phyloP scores from a whole-genome alignment of 1,139 yeast species.

The Suhomyces panamericanus region DNA sequence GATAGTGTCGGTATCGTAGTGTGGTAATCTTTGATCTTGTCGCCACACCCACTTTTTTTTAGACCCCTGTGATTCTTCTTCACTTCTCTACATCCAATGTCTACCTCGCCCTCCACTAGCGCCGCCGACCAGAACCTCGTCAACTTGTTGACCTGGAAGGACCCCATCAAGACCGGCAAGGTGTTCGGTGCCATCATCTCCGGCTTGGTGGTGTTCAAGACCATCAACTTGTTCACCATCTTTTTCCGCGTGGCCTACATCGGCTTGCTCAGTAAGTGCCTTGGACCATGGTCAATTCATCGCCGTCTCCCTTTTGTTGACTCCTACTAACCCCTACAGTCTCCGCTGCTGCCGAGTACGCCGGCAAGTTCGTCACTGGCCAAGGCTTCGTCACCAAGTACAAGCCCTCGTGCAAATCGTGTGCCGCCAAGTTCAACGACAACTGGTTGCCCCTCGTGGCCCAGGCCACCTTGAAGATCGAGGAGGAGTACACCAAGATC shows the following conservation, averaged over 20 bases:
- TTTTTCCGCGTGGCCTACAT: slow-evolving; percentile 56
- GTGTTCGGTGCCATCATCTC: slow-evolving; percentile 66
- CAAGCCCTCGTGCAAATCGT: slow-evolving; percentile 49
- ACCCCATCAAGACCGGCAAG: slow-evolving; percentile 77
- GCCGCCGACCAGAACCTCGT: slow-evolving; percentile 12
- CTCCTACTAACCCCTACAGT: slow-evolving; percentile 34
- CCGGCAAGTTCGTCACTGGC: slow-evolving; percentile 65
- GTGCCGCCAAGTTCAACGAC: slow-evolving; percentile 42
- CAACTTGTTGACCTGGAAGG: slow-evolving; percentile 72
- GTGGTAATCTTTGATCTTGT: slow-evolving; percentile 6
- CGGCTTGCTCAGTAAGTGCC: slow-evolving; percentile 47
- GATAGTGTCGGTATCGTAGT: slow-evolving; percentile 6
- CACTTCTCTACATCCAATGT: slow-evolving; percentile 3
- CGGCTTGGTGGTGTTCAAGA: slow-evolving; percentile 62
- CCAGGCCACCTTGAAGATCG: slow-evolving; percentile 41
- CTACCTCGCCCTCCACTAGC: slow-evolving; percentile 16
- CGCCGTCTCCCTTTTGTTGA: no score
- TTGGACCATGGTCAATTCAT: no score
- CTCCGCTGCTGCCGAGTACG: slow-evolving; percentile 69
- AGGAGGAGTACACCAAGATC: slow-evolving; percentile 55
- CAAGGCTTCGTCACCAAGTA: slow-evolving; percentile 69
- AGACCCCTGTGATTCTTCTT: neutral
- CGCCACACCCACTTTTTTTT: slow-evolving; percentile 4
- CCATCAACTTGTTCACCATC: slow-evolving; percentile 67
- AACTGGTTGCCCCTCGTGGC: slow-evolving; percentile 47